These are phyloP conservation scores for Nemania bipapillata DNA, from an alignment of 2,329 filamentous ascomycete species.

Conservation along the genomic window DNA sequence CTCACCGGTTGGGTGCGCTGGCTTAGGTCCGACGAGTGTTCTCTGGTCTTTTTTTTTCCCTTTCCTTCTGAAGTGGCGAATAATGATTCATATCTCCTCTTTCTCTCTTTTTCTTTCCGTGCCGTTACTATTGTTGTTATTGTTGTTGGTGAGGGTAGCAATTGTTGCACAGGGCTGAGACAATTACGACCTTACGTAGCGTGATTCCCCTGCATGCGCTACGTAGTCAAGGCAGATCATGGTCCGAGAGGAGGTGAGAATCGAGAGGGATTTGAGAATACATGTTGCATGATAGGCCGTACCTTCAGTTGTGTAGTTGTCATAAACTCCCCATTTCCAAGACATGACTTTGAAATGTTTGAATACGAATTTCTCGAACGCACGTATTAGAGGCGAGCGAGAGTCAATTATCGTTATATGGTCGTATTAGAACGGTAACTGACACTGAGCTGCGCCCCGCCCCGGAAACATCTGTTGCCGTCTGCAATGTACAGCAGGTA, in stretches of 20 bases:
- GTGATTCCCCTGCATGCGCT: conserved; percentile 35
- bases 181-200: conserved; percentile 30
- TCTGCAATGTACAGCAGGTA: not conserved
- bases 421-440: too few relatives aligned
- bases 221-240: conserved; percentile 23
- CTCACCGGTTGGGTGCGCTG: not conserved
- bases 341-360: conserved; percentile 17
- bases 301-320: not conserved
- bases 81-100: not conserved
- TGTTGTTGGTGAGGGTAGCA: not conserved
- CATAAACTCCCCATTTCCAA: conserved; percentile 10
- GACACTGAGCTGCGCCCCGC: not conserved
- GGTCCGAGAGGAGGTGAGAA: not conserved
- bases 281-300: conserved; percentile 9
- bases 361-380: not conserved
- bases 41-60: not conserved
- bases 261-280: not conserved
- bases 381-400: not conserved
- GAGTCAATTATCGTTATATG: conserved; percentile 6
- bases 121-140: not conserved
- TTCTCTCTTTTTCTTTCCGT: not conserved
- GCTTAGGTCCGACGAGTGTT: not conserved
- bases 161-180: conserved; percentile 38
- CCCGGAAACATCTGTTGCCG: conserved; percentile 6
- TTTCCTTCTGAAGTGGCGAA: not conserved